Base-by-base conservation (phyloP, 2,329 filamentous ascomycete genomes). In the Chrysoporthe cubensis region DNA sequence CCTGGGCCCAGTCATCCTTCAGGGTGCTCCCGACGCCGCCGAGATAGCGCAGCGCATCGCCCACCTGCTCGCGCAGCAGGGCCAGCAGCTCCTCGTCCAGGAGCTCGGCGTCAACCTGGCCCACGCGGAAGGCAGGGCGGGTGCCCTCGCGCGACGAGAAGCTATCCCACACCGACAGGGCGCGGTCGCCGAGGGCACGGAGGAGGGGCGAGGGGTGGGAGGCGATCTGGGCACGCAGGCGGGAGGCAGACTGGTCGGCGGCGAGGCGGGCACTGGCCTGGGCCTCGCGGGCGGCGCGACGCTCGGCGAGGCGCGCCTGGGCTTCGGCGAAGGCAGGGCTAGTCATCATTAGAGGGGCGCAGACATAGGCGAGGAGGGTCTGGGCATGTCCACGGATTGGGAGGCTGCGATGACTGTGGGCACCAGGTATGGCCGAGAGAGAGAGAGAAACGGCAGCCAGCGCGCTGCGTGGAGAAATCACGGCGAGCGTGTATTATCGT, bases 51-150 rank as follows among this genome's bases (percentile, higher is more conserved):
- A 98, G 82, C 14, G 90, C 96, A 72, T 97, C 93, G 72, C 89
- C 91, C 43, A 96, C 93, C 79, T 99, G 95, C 6, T 87, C 88
- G 76, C 92, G 94, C 68, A 99, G 83, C 71, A 98, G 85, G n/a
- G 88, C 87, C 34, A 98, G 84, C 58, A 99, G 84, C 81, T 98
- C 96, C 76, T 97, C 93, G 78, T 99, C 96, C 21, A 99, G 85
- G 62, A 99, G 84, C 78, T 98, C 96, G 48, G 96, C 94, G 78
- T 99, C 96, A 56, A 98, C 93, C 80, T 99, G 96, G 11, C 95
- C 94, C 40, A 99, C 96, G 65, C 96, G 90, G 78, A 97, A 97
- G 13, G 92, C 90, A 5, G 96, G 95, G 18, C 89, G 84, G 34
- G 92, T 95, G 57, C 93, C 93, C 75, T 94, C 90, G 69, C 91